phyloP scores from a whole-genome alignment of 805 yeast genomes.

The Cyberlindnera xishuangbannaensis region DNA sequence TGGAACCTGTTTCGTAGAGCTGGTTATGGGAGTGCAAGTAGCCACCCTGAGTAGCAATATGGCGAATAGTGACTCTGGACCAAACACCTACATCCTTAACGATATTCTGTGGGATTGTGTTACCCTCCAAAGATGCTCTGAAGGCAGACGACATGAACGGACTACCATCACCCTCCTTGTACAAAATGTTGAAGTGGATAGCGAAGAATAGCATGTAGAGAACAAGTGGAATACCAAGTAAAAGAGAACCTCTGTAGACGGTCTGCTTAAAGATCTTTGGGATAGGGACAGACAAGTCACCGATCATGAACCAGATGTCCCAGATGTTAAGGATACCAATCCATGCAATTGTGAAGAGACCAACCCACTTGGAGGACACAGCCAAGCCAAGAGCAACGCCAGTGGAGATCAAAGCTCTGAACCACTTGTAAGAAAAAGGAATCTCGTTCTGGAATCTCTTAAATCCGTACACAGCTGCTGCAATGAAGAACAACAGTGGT shows the following conservation, averaged over 20 bases:
- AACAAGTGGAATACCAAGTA: slow-evolving; percentile 53
- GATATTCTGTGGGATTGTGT: slow-evolving; percentile 53
- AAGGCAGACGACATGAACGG: slow-evolving; percentile 71
- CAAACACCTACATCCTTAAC: slow-evolving; percentile 68
- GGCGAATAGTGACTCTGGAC: slow-evolving; percentile 62
- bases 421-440: slow-evolving; percentile 57
- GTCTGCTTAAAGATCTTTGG: slow-evolving; percentile 41
- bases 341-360: slow-evolving; percentile 77
- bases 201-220: slow-evolving; percentile 56
- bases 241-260: slow-evolving; percentile 41
- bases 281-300: slow-evolving; percentile 55
- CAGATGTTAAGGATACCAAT: slow-evolving; percentile 55
- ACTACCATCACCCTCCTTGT: slow-evolving; percentile 63
- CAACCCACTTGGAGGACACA: slow-evolving; percentile 77
- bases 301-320: slow-evolving; percentile 66
- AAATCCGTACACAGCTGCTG: slow-evolving; percentile 59
- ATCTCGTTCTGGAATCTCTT: slow-evolving; percentile 60
- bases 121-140: slow-evolving; percentile 55
- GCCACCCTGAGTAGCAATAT: slow-evolving; percentile 67
- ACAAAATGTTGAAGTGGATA: slow-evolving; percentile 54
- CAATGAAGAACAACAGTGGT: slow-evolving; percentile 72
- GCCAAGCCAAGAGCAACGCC: slow-evolving; percentile 72
- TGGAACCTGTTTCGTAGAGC: slow-evolving; percentile 69
- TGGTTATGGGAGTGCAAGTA: slow-evolving; percentile 78
- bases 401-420: slow-evolving; percentile 52